Percentiles rank a stretch among this genome's conserved stretches.
Conservation (phyloP, 306 rosid genomes). For the Carpinus fangiana region DNA sequence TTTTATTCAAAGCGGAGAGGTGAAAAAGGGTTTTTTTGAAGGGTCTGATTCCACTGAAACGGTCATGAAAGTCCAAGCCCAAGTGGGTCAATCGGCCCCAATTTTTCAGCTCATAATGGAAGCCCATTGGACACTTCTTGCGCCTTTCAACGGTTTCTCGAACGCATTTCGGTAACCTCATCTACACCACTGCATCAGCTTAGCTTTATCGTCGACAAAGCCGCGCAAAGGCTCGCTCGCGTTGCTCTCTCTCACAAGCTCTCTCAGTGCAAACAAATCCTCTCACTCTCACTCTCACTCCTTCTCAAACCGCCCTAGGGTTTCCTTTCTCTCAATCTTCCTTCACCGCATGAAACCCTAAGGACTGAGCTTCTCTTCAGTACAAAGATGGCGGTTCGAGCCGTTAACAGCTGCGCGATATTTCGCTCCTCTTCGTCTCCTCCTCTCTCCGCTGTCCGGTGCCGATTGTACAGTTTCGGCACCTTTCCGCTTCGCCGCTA, state of each 20-base stretch:
- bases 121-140: not conserved
- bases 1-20: no score
- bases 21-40: no score
- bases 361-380: conserved; percentile 20
- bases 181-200: not conserved
- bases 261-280: not conserved
- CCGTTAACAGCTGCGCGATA: conserved; percentile 55
- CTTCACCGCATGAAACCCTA: conserved; percentile 12
- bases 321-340: not conserved
- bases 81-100: not conserved
- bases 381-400: conserved; percentile 64
- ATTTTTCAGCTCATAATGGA: not conserved
- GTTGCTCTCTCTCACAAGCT: not conserved
- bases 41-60: no score
- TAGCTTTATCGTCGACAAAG: not conserved
- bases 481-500: conserved; percentile 32
- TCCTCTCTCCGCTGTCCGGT: conserved; percentile 51
- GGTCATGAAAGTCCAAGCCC: no score
- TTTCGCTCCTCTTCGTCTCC: conserved; percentile 54
- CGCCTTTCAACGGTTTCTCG: not conserved
- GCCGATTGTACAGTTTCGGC: conserved; percentile 34
- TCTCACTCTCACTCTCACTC: not conserved
- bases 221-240: not conserved
- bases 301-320: not conserved
- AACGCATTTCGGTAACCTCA: not conserved